phyloP scores from a whole-genome alignment of 2,329 filamentous ascomycete species.

The Myriosclerotinia curreyana region DNA sequence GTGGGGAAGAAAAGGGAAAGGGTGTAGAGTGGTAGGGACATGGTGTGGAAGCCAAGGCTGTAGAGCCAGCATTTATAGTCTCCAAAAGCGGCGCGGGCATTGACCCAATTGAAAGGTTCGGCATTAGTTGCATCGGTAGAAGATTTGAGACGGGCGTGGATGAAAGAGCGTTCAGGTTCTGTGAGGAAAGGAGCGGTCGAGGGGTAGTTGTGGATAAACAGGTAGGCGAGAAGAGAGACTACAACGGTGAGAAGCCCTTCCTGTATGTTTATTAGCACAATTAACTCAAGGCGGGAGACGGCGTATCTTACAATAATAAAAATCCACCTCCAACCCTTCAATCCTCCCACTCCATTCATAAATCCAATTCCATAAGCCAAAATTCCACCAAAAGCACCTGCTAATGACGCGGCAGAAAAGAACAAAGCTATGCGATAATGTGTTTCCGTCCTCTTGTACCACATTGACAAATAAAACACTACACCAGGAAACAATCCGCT shows the following conservation, averaged over 20 bases:
- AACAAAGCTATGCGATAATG: conserved; percentile 56
- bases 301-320: conserved; percentile 51
- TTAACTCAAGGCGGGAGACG: background rate
- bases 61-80: conserved; percentile 74
- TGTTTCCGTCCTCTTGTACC: conserved; percentile 52
- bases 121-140: conserved; percentile 68
- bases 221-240: conserved; percentile 50
- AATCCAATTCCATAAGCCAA: conserved; percentile 55
- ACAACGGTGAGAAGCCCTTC: conserved; percentile 56
- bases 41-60: conserved; percentile 67
- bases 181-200: conserved; percentile 56
- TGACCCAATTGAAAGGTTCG: conserved; percentile 66
- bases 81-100: conserved; percentile 59
- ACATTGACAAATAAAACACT: conserved; percentile 51
- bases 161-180: conserved; percentile 42
- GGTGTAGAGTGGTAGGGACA: conserved; percentile 61
- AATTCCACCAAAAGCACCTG: conserved; percentile 56
- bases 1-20: conserved; percentile 55
- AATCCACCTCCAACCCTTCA: conserved; percentile 56
- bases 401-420: conserved; percentile 53
- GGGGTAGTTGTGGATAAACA: conserved; percentile 66
- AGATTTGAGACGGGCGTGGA: conserved; percentile 58
- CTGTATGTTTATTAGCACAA: conserved; percentile 32
- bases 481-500: conserved; percentile 54
- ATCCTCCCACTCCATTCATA: conserved; percentile 52